Percentiles rank a stretch among this genome's conserved stretches.
Evolutionary conservation across 306 rosid species (phyloP).

Genomic region (Gleditsia sinensis): DNA sequence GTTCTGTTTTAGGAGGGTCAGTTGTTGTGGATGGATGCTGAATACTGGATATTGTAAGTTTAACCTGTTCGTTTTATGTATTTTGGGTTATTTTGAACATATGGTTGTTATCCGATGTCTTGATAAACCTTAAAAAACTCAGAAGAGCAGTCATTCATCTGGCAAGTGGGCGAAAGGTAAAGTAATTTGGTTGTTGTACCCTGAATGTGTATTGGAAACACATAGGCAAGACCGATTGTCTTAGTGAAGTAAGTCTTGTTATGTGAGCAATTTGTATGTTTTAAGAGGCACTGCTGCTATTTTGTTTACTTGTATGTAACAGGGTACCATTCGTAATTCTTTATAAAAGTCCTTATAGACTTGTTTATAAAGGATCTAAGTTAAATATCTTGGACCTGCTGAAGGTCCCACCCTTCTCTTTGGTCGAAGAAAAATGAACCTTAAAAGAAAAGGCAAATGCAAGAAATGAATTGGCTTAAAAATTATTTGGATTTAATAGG

Average conservation of each 20-base stretch:
- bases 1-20: neutral
- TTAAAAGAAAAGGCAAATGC: neutral
- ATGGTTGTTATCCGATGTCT: neutral
- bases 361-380: neutral
- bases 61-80: neutral
- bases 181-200: neutral
- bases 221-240: neutral
- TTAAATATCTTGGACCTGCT: neutral
- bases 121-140: neutral
- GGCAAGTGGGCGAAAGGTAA: neutral
- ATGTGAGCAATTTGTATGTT: conserved; percentile 9
- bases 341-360: neutral
- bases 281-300: conserved; percentile 3
- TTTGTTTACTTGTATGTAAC: neutral
- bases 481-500: neutral
- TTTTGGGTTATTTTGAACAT: conserved; percentile 9
- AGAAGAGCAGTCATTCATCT: neutral
- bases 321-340: neutral
- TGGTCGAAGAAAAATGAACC: neutral
- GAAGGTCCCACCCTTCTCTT: neutral
- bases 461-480: neutral
- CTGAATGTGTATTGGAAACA: neutral
- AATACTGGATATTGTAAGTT: neutral
- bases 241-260: neutral
- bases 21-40: conserved; percentile 13